A percentile compares a stretch with the other conserved stretches of the same genome.
Evolutionary conservation across 2,329 filamentous ascomycete genomes (phyloP).

Genomic region (Fusarium succisae): DNA sequence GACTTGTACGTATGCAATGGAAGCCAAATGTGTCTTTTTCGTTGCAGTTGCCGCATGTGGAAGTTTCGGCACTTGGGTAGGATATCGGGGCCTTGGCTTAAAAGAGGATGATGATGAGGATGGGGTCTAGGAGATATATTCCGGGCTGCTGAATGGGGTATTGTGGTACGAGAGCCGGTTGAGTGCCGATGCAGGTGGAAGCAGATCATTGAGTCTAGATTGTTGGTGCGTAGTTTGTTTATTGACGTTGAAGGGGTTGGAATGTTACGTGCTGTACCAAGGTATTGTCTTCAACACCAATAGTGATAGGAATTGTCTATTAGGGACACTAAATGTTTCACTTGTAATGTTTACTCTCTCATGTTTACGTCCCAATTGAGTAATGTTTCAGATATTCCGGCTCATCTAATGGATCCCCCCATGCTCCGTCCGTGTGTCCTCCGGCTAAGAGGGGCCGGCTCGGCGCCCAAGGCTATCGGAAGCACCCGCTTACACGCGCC

Average conservation of each 20-base stretch:
- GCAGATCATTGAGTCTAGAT: conserved; percentile 2
- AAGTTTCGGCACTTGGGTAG: conserved; percentile 16
- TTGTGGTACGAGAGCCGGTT: neutral
- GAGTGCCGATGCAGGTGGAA: conserved; percentile 15
- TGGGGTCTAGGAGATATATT: neutral
- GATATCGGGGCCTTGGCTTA: neutral
- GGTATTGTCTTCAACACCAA: too few relatives aligned
- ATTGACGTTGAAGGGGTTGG: neutral
- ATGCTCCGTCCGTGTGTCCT: conserved; percentile 2
- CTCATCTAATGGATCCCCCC: neutral
- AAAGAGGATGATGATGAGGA: conserved; percentile 1
- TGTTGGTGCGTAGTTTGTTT: neutral
- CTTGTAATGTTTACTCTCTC: too few relatives aligned
- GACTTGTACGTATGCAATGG: neutral
- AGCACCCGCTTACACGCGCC: conserved; percentile 6
- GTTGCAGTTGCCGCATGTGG: conserved; percentile 16
- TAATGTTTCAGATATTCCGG: neutral
- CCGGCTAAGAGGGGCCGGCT: conserved; percentile 28
- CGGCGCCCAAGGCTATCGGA: conserved; percentile 12
- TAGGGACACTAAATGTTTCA: neutral
- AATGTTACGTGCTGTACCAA: neutral
- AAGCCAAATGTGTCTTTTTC: conserved; percentile 6
- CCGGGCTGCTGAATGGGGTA: conserved; percentile 4
- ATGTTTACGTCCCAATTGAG: neutral
- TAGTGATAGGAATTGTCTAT: neutral